phyloP scores from a whole-genome alignment of 805 yeast species.

The Yamadazyma tumulicola region DNA sequence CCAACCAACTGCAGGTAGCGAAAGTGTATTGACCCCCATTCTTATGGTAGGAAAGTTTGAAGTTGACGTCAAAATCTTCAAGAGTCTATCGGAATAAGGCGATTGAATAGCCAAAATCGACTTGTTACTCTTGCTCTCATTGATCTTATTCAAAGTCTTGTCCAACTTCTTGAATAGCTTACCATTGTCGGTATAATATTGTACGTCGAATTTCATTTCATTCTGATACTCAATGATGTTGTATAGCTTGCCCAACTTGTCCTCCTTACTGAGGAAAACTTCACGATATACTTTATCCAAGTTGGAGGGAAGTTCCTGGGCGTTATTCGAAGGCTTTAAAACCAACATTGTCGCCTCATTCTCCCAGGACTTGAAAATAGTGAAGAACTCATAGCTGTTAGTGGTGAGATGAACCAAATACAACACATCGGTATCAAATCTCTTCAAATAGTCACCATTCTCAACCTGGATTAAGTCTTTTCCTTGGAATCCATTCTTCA shows the following conservation, averaged over 20 bases:
- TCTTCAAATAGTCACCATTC: conserved; percentile 49
- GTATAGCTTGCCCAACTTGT: conserved; percentile 38
- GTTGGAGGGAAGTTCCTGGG: conserved; percentile 60
- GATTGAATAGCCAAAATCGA: conserved; percentile 72
- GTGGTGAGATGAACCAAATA: conserved; percentile 68
- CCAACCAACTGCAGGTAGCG: conserved; percentile 80
- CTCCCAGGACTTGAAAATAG: conserved; percentile 65
- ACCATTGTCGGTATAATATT: conserved; percentile 50
- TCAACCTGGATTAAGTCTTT: conserved; percentile 51
- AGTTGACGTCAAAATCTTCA: conserved; percentile 44
- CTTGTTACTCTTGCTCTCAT: conserved; percentile 60
- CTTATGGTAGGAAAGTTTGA: conserved; percentile 60
- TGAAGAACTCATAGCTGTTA: conserved; percentile 71
- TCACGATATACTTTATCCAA: conserved; percentile 55
- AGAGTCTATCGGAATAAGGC: conserved; percentile 49
- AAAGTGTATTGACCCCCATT: conserved; percentile 54
- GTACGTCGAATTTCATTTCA: conserved; percentile 51
- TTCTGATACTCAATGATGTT: conserved; percentile 52
- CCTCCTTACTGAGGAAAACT: conserved; percentile 45
- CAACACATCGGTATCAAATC: conserved; percentile 53
- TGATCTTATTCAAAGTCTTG: conserved; percentile 48
- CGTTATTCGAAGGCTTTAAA: conserved; percentile 64
- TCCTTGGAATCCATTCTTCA: conserved; percentile 78
- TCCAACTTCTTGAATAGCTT: conserved; percentile 60
- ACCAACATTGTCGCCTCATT: conserved; percentile 48